A percentile compares a stretch with the other conserved stretches of the same genome.
Evolutionary conservation across 306 rosid species (phyloP).

Genomic region (Rubus idaeus): DNA sequence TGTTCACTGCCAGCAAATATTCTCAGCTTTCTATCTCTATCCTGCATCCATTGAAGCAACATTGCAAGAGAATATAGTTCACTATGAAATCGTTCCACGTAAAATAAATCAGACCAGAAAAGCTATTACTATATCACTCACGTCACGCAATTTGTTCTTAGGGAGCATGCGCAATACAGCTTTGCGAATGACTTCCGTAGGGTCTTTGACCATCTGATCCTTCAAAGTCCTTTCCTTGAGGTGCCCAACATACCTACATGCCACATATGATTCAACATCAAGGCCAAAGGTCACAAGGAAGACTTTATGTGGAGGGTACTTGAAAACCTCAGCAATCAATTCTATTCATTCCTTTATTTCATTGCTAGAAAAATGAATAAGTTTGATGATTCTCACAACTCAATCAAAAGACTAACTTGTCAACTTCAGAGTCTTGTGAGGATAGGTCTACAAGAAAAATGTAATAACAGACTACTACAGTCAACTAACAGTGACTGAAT

Average conservation of each 20-base stretch:
- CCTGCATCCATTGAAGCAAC: conserved; percentile 51
- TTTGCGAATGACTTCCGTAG: conserved; percentile 93
- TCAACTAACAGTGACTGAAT: conserved; percentile 9
- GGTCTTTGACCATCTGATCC: conserved; percentile 90
- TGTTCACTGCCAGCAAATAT: conserved; percentile 77
- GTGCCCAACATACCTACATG: conserved; percentile 78
- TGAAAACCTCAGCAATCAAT: conserved; percentile 1
- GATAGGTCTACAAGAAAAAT: not conserved
- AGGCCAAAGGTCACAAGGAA: conserved; percentile 14
- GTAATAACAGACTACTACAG: not conserved
- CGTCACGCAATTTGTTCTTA: conserved; percentile 86
- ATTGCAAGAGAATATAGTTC: conserved; percentile 22
- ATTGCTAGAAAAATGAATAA: not conserved
- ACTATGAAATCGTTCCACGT: not conserved
- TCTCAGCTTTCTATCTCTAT: conserved; percentile 88
- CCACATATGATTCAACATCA: conserved; percentile 31
- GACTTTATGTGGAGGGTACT: not conserved
- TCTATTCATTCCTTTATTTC: not conserved
- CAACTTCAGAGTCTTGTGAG: not conserved
- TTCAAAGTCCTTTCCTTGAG: conserved; percentile 81
- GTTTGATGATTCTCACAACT: not conserved
- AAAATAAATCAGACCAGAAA: not conserved
- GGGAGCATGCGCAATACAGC: conserved; percentile 96
- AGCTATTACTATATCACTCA: conserved; percentile 34
- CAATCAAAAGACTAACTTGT: not conserved